A percentile compares a stretch with the other conserved stretches of the same genome.
Conservation (phyloP, 1,139 yeast species). For the Arxiozyma heterogenica region DNA sequence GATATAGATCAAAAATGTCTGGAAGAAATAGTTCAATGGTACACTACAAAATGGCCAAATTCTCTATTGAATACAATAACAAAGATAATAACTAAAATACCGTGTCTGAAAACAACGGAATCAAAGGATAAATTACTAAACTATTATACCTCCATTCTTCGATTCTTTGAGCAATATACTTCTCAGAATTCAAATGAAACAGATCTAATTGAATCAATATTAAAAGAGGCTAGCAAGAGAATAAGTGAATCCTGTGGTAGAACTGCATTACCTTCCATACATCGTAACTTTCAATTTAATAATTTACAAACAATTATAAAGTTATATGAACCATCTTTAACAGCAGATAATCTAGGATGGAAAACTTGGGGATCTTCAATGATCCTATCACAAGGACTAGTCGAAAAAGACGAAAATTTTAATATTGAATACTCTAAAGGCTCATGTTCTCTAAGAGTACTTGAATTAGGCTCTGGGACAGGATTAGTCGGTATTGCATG, state of each 20-base stretch:
- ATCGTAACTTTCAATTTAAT: constrained; percentile 40
- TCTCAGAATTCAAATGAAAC: constrained; percentile 29
- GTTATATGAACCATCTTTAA: constrained; percentile 74
- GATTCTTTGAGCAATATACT: constrained; percentile 37
- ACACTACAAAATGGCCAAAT: constrained; percentile 33
- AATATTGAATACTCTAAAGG: not conserved
- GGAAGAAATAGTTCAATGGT: constrained; percentile 36
- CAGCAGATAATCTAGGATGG: constrained; percentile 78
- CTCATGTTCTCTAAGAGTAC: constrained; percentile 31
- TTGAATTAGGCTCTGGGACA: constrained; percentile 91
- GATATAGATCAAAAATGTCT: constrained; percentile 25
- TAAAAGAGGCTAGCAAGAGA: constrained; percentile 51
- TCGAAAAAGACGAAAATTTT: constrained; percentile 9
- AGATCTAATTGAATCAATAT: constrained; percentile 27
- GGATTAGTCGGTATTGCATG: constrained; percentile 78
- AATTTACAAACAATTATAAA: constrained; percentile 33
- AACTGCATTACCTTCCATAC: constrained; percentile 69
- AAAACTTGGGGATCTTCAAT: constrained; percentile 95
- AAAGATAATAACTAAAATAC: constrained; percentile 28
- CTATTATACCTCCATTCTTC: constrained; percentile 60
- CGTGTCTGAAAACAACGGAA: constrained; percentile 10
- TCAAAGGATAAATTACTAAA: constrained; percentile 33
- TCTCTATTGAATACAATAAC: constrained; percentile 28
- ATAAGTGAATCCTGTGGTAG: constrained; percentile 82
- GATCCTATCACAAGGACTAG: constrained; percentile 46